Percentiles rank a stretch among this genome's conserved stretches.
Evolutionary conservation across 106 monocot genomes (phyloP).

Genomic region (Dendrobium nobile): DNA sequence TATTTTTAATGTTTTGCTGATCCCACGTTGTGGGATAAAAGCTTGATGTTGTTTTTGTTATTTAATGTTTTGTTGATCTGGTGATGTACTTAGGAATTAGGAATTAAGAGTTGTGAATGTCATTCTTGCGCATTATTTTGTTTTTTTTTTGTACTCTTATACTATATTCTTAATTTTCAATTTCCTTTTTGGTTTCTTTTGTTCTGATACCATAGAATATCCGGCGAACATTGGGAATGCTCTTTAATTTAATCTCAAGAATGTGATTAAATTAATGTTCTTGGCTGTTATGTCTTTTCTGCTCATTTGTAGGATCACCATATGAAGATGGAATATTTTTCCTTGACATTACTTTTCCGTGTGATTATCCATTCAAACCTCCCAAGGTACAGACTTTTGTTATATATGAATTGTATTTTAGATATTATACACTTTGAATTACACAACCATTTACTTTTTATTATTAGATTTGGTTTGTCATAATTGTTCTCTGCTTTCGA

Average conservation of each 20-base stretch:
- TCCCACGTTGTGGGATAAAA: no score
- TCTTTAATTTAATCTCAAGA: background rate
- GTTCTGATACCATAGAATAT: background rate
- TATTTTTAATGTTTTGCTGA: no score
- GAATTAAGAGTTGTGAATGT: background rate
- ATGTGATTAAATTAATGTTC: background rate
- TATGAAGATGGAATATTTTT: constrained; percentile 68
- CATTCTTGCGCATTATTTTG: background rate
- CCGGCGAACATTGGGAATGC: no score
- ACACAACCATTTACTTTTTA: background rate
- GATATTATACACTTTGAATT: background rate
- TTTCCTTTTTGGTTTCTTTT: background rate
- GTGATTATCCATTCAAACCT: constrained; percentile 69
- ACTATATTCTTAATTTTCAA: background rate
- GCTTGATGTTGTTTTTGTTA: no score
- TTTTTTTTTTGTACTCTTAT: background rate
- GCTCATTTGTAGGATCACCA: constrained; percentile 42
- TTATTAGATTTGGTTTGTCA: background rate
- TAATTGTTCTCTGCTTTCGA: background rate
- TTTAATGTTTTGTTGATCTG: background rate
- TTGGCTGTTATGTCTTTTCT: constrained; percentile 1
- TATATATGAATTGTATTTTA: background rate
- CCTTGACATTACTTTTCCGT: constrained; percentile 52
- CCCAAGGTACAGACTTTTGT: constrained; percentile 35
- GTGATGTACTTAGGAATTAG: background rate